Base-by-base conservation (phyloP, 2,329 filamentous ascomycete genomes). In the Fusarium proliferatum region DNA sequence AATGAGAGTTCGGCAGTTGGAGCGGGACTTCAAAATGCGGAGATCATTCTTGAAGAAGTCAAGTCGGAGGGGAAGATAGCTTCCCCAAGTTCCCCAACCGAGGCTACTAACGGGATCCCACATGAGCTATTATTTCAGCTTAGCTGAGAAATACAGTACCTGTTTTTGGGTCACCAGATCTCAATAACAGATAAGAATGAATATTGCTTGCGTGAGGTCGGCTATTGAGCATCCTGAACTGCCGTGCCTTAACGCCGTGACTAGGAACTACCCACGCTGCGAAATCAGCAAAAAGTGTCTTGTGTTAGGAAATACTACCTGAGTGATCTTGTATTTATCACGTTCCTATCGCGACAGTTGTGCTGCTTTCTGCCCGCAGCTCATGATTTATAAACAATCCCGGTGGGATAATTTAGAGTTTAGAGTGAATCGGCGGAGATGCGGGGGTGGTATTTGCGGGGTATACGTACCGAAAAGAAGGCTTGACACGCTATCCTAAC, bases 1-100 rank as follows among this genome's bases (percentile, higher is more conserved):
- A 10, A 5, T n/a, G 19, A 28, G 3, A 28, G 10, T 4, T 55
- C 51, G 51, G 51, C 51, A 55, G 23, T 42, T 55, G 34, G 19
- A 17, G 51, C 51, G 51, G 51, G 51, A 55, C 19, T 55, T 55
- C 19, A 8, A 36, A 55, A 55, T 42, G 51, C 36, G 51, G 51
- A 55, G 51, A 42, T 17, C 19, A n/a, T n/a, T 41, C 51, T 55
- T 16, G 38, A 55, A 42, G 7, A 42, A 42, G 51, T 55, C 51
- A 55, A 55, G 51, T 7, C 23, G 36, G 51, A 55, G 51, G 51
- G 51, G 51, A 41, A 42, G 51, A 30, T 28, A 5, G n/a, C 51
- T 55, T 30, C 36, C 23, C 36, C 26, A 41, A 30, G 34, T n/a
- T 42, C 51, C 15, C 51, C 51, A 42, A 41, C 51, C 51, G 51